Evolutionary conservation across 2,329 filamentous ascomycete genomes (phyloP), one percentile per base, ranked within the genome.

Genomic region (Calycina herbarum): DNA sequence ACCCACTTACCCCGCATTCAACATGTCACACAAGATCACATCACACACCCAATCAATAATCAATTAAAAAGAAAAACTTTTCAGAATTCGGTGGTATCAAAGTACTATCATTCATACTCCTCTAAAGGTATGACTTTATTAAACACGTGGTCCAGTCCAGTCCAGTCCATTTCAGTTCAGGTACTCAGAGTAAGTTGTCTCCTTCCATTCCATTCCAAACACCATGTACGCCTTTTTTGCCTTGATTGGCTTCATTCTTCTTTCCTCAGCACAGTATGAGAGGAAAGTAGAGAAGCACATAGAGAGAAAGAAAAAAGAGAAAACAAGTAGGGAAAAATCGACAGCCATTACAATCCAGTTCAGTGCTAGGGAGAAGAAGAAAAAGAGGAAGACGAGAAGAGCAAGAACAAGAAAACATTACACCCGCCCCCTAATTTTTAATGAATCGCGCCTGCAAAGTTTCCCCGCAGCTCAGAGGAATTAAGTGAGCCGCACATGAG

Each of bases 311-410:
- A 24, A 54, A 54, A 10, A 13, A 54, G 20, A 27, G 10, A 11
- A 24, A 51, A 51, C 27, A 10, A 51, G 20, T 11, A 13, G 24
- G 20, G 20, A 54, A 5, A 24, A 54, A 11, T 54, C 48, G 27
- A 54, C 48, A 54, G 48, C 48, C 48, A 54, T 54, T 54, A 54
- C 48, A 54, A 54, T 54, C 48, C 48, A 54, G 10, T 54, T 27
- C 48, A 54, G 20, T 54, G 20, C 24, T 24, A 54, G 8, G 20
- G 24, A 27, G 7, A 11, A 27, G 20, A 24, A 13, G 45, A 13
- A 24, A 24, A 51, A 51, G 27, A 54, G 27, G 27, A 29, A 29
- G 20, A 5, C 20, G 48, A 54, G 48, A 51, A 24, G 24, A 54
- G 24, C 10, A 51, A 54, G 48, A 54, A 54, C 48, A 54, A 54